Base-by-base conservation (phyloP, 176 grass and related monocot genomes). In the Rhipidocladum racemiflorum region DNA sequence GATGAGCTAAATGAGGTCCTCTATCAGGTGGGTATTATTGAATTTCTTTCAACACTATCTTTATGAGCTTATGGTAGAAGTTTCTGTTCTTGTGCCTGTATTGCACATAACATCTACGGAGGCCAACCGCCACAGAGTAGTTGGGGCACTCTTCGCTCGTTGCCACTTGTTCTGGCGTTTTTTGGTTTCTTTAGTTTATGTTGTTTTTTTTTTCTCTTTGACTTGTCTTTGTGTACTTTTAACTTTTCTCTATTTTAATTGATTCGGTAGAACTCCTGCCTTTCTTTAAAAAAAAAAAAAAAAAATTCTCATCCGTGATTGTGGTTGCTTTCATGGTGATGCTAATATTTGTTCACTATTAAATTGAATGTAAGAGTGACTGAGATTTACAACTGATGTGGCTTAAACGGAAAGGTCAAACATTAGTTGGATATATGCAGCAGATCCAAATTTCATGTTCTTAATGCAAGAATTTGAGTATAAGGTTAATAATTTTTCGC, bases 1-100 rank as follows among this genome's bases (percentile, higher is more conserved):
- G 96, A 99, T 90, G 96, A 93, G 43, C 86, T 99, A 35, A 99
- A 99, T 73, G 96, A 95, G 68, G 81, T 95, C 65, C 74, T 93
- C 64, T 98, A 98, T 89, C 96, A 95, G 96, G 96, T 98, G 34
- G 35, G 63, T 67, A 27, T 25, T 65, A 9, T 66, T 72, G 38
- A 59, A 34, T 78, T 67, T 84, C 10, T 76, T 56, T 15, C 43
- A 71, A 36, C 0, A 2, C 36, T 75, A 68, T 1, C 71, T 29
- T 28, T 64, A 42, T 50, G 15, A 72, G 39, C 36, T 57, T 88
- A 46, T 44, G 0, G 0, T 72, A 42, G 7, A 56, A 32, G 0
- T 71, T 45, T 57, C 20, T 48, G 39, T 72, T 81, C 14, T 35
- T 76, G 1, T 74, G 48, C 10, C 1, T 81, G 45, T 13, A n/a